phyloP scores from a whole-genome alignment of 2,329 filamentous ascomycete genomes.

The Parastagonospora avenae region DNA sequence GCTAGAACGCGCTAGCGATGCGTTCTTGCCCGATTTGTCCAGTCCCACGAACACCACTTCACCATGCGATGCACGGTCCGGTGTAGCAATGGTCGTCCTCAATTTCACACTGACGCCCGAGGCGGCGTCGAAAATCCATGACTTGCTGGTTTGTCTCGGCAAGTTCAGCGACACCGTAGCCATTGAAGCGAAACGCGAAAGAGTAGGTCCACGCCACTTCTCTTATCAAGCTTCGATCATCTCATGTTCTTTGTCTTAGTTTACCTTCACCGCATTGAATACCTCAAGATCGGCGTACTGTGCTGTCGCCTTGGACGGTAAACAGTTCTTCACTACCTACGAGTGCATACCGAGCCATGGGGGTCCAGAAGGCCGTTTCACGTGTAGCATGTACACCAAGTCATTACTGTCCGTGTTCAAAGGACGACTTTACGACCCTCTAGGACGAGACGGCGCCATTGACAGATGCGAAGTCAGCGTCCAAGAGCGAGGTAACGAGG shows the following conservation, averaged over 20 bases:
- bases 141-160: conserved; percentile 73
- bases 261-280: conserved; percentile 76
- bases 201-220: conserved; percentile 52
- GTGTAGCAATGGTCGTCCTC: conserved; percentile 54
- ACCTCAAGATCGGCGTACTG: conserved; percentile 81
- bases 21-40: conserved; percentile 19
- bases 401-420: conserved; percentile 75
- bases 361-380: conserved; percentile 61
- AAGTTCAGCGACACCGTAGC: conserved; percentile 83
- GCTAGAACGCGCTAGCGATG: conserved; percentile 26
- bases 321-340: conserved; percentile 75
- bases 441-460: conserved; percentile 71
- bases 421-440: conserved; percentile 65
- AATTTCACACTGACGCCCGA: conserved; percentile 77
- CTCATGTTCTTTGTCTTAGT: conserved; percentile 46
- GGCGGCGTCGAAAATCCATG: conserved; percentile 71
- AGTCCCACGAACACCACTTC: conserved; percentile 4
- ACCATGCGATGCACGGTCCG: conserved; percentile 14
- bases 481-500: conserved; percentile 70
- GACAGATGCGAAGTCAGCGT: conserved; percentile 76
- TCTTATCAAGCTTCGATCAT: conserved; percentile 14
- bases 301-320: conserved; percentile 70
- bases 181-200: conserved; percentile 72
- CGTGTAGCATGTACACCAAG: conserved; percentile 75
- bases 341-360: conserved; percentile 58